Evolutionary conservation across 768 basidiomycete genomes (phyloP), one percentile per base, ranked within the genome.

Genomic region (Chalciporus chontae): DNA sequence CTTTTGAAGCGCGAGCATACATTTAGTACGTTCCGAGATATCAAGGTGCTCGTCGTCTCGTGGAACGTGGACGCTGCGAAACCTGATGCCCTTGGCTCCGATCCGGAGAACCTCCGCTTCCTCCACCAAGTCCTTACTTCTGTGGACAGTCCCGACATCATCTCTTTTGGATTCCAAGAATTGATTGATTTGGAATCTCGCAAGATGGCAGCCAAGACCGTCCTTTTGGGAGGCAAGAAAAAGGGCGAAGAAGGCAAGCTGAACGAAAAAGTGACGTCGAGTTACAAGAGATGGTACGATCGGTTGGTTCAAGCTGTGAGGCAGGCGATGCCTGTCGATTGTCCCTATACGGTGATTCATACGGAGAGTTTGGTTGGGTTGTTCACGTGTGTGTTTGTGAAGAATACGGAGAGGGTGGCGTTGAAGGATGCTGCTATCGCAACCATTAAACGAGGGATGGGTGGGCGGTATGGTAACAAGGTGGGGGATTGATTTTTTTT

Each of bases 151-250:
- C 90, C 95, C 3, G 94, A 97, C 55, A 85, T 98, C 58, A 87
- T 99, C 55, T 80, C 84, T 4, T 95, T 99, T 59, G 94, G 94
- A 2, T 87, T 98, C 68, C 95, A 99, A 68, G 95, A 98, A 69
- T 79, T 97, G 34, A 91, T 99, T 52, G 93, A 96, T 63, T 79
- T 99, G n/a, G 94, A 96, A 58, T 85, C 82, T 55, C 84, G 91
- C 53, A 92, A 85, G 70, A 84, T 97, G 75, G 85, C 87, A 1
- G 95, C 95, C 59, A 94, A 96, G 71, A 91, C 86, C 17, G 83
- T 98, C 23, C 63, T 99, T 0, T 76, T 95, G 5, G 87, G 86
- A 6, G 75, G 77, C 14, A 80, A 84, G 55, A 90, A 85, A 70
- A 82, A 79, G 51, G 66, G 71, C 14, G 78, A 81, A 31, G 77